phyloP scores from a whole-genome alignment of 306 rosid genomes.

The Neltuma alba region DNA sequence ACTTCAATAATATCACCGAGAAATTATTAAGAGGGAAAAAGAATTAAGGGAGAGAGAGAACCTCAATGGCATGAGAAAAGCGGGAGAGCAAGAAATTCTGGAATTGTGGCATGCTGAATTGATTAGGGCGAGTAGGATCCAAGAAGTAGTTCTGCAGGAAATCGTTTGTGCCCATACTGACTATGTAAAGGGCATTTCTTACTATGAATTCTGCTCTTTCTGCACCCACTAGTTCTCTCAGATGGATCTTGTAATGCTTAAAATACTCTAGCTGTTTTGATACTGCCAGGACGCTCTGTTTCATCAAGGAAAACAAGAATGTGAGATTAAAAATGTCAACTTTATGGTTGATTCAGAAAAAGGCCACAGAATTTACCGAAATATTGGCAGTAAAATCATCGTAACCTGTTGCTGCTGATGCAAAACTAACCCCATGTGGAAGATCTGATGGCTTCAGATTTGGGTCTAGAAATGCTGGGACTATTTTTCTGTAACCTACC shows the following conservation, averaged over 20 bases:
- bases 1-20: no score
- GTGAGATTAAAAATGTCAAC: background rate
- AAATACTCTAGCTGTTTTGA: conserved; percentile 64
- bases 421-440: conserved; percentile 76
- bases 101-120: conserved; percentile 51
- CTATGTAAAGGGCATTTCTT: conserved; percentile 48
- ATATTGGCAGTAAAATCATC: conserved; percentile 76
- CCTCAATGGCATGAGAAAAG: conserved; percentile 54
- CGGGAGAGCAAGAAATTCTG: conserved; percentile 60
- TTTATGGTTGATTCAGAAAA: background rate
- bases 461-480: conserved; percentile 78
- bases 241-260: conserved; percentile 59
- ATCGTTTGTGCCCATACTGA: conserved; percentile 83
- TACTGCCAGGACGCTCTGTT: conserved; percentile 65
- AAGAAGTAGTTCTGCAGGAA: conserved; percentile 73
- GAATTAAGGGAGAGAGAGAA: background rate
- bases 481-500: conserved; percentile 50
- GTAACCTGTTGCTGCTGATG: conserved; percentile 81
- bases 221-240: conserved; percentile 52
- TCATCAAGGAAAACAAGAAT: conserved; percentile 3
- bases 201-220: conserved; percentile 48
- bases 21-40: background rate
- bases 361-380: conserved; percentile 46
- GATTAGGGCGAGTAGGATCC: conserved; percentile 61
- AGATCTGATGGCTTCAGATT: conserved; percentile 52